Base-by-base conservation (phyloP, 805 yeast species). In the Blastobotrys muscicola region DNA sequence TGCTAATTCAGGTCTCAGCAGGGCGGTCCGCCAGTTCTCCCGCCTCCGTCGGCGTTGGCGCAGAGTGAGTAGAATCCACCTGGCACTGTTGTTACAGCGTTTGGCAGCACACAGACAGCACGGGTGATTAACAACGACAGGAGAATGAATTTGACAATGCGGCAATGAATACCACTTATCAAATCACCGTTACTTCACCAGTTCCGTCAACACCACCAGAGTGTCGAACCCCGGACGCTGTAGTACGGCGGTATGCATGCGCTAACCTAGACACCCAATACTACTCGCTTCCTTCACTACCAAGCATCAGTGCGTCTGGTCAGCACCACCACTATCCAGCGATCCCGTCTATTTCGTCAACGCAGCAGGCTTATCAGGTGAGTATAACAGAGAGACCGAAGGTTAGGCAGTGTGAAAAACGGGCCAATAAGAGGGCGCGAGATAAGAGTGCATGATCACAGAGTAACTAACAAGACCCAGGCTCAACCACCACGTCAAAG, bases 21-120 rank as follows among this genome's bases (percentile, higher is more conserved):
- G 33, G 46, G 45, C 9, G 59, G 58, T n/a, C 63, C 44, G 39
- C 62, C 64, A n/a, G 59, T 57, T 33, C 50, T 62, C 23, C 64
- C 64, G 12, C 61, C 64, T 4, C 64, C 64, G 9, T 45, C 56
- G 33, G 48, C 55, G 8, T 44, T 58, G 45, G 49, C 45, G 12
- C 42, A 16, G 9, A 36, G 38, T 36, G 13, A 20, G 38, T 36
- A 20, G 26, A 20, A n/a, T n/a, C n/a, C n/a, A n/a, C n/a, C n/a
- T 6, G 26, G 6, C 26, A 20, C 6, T 20, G 4, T 20, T 20
- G 26, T 20, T 20, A 6, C 26, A 20, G 26, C 26, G 26, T 20
- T 20, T 20, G 26, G 26, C 26, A 20, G 26, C 26, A 20, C 26
- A 20, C 26, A n/a, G n/a, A n/a, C n/a, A n/a, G n/a, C n/a, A n/a